Conservation (phyloP, 305 asterid genomes). For the Withania somnifera region DNA sequence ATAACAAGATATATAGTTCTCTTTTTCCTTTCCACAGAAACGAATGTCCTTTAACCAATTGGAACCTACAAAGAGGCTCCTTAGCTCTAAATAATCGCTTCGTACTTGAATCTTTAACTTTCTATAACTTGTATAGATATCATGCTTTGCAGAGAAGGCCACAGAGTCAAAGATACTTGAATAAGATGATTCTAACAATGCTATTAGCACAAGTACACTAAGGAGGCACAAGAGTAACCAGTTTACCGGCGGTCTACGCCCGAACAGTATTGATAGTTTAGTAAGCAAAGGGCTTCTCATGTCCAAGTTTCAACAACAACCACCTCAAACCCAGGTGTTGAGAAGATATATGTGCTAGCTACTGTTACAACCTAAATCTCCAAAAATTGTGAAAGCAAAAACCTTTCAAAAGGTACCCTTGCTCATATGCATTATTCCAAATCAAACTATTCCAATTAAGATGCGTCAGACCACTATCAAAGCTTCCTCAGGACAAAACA, state of each 20-base stretch:
- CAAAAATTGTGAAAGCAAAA: slow-evolving; percentile 20
- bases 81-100: slow-evolving; percentile 62
- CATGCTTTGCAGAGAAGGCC: slow-evolving; percentile 29
- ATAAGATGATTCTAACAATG: slow-evolving; percentile 57
- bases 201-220: slow-evolving; percentile 47
- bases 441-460: neutral
- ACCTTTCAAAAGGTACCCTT: slow-evolving; percentile 30
- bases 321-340: slow-evolving; percentile 15
- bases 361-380: slow-evolving; percentile 39
- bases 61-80: slow-evolving; percentile 29
- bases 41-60: slow-evolving; percentile 43
- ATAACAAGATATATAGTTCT: slow-evolving; percentile 81
- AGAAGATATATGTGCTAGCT: slow-evolving; percentile 11
- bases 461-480: neutral
- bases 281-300: slow-evolving; percentile 86
- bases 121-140: slow-evolving; percentile 45
- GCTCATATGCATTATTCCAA: neutral
- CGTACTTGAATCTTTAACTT: slow-evolving; percentile 59
- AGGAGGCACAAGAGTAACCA: slow-evolving; percentile 64
- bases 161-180: slow-evolving; percentile 40
- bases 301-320: slow-evolving; percentile 32
- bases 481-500: neutral
- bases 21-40: slow-evolving; percentile 82
- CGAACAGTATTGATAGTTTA: slow-evolving; percentile 36
- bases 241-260: slow-evolving; percentile 63